Base-by-base conservation (phyloP, 106 monocot species). In the Dioscorea zingiberensis region DNA sequence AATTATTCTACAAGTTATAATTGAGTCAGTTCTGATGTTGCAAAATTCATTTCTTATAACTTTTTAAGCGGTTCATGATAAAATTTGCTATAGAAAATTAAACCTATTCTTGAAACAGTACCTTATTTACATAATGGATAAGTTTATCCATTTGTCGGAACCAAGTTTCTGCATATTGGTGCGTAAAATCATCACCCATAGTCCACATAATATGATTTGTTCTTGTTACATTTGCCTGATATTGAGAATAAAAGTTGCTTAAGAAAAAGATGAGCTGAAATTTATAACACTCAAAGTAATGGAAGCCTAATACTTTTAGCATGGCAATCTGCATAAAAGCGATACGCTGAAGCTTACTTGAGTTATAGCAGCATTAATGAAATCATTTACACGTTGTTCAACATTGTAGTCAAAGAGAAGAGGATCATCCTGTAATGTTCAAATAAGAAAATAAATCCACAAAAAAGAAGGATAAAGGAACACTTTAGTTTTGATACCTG, bases 161-260 rank as follows among this genome's bases (percentile, higher is more conserved):
- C 85, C 85, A 85, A 61, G 80, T 72, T 68, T 85, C 85, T 17
- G 85, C 80, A 77, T 77, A 80, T 65, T 85, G 85, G 48, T 85
- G 80, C 27, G 48, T 16, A 15, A 85, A 85, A 74, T 85, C 85
- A 71, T 80, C 74, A 71, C 85, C 85, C 85, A 85, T 85, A 25
- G 85, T 85, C 85, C 80, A 85, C 85, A 85, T 85, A n/a, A 85
- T 71, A 77, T 85, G 85, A 68, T 80, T 80, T 68, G 80, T 74
- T 12, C 74, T 73, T 13, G 85, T 85, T 54, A 85, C 44, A 59
- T 80, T 80, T 59, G 85, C 85, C 85, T 85, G 63, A 69, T 30
- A 48, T 24, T 16, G 25, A 27, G 55, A 48, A 53, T 55, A 18
- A 45, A 45, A 62, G 9, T 16, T 57, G 27, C 60, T 61, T 38